A percentile compares a stretch with the other conserved stretches of the same genome.
phyloP scores from a whole-genome alignment of 257 asterid genomes.

The Plantago elongata region DNA sequence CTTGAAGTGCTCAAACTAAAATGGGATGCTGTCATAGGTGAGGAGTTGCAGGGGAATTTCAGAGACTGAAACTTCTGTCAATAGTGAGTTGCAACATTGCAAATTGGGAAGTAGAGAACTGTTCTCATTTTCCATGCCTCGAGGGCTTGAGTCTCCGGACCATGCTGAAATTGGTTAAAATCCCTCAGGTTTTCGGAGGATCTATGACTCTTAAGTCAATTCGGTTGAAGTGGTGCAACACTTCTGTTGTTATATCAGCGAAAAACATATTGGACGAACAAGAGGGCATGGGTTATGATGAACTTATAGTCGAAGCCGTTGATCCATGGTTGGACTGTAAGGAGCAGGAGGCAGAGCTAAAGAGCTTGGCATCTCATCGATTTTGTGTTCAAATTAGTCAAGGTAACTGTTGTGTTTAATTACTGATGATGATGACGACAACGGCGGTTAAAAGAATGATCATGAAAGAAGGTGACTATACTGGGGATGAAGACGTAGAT shows the following conservation, averaged over 20 bases:
- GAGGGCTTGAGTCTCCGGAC: constrained; percentile 1
- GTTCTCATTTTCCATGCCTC: too few species aligned
- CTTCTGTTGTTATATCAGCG: neutral
- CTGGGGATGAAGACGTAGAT: too few species aligned
- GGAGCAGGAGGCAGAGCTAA: neutral
- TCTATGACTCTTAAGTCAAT: neutral
- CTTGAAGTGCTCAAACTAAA: too few species aligned
- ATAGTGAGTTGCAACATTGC: too few species aligned
- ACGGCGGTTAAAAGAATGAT: too few species aligned
- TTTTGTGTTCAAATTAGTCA: neutral
- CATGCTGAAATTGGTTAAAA: neutral
- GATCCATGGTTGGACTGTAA: neutral
- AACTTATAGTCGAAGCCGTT: neutral
- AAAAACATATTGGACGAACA: neutral
- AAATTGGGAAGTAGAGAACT: too few species aligned
- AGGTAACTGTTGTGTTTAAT: too few species aligned
- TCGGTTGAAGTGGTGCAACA: neutral
- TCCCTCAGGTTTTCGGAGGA: neutral
- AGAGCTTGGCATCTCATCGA: neutral
- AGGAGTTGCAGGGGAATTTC: too few species aligned
- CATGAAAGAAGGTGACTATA: too few species aligned
- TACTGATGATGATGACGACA: too few species aligned
- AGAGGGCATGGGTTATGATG: neutral
- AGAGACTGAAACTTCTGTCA: too few species aligned
- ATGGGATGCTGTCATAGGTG: too few species aligned